Evolutionary conservation across 495 filamentous ascomycete genomes (phyloP).

Genomic region (Cairneyella variabilis): DNA sequence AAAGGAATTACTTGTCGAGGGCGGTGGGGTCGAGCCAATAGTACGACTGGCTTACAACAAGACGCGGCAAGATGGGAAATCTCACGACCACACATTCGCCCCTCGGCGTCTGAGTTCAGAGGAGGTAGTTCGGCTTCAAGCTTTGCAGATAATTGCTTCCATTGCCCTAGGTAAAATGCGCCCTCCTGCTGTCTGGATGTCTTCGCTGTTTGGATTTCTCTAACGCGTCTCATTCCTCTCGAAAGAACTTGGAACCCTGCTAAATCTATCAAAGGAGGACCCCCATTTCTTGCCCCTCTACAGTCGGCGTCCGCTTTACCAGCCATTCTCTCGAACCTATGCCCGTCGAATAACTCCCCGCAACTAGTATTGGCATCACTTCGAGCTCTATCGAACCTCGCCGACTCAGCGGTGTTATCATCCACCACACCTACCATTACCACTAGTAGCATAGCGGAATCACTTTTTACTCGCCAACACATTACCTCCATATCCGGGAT

Average conservation of each 20-base stretch:
- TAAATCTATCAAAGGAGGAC: constrained; percentile 58
- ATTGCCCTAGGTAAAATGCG: constrained; percentile 81
- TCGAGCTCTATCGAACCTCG: constrained; percentile 67
- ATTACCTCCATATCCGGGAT: constrained; percentile 59
- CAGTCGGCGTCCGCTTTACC: constrained; percentile 61
- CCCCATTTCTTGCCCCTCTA: constrained; percentile 71
- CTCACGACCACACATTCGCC: constrained; percentile 27
- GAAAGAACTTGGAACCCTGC: constrained; percentile 15
- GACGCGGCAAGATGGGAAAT: constrained; percentile 32
- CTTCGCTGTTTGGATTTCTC: too few relatives aligned
- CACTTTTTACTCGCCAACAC: constrained; percentile 58
- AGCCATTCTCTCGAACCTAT: constrained; percentile 62
- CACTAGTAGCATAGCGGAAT: constrained; percentile 46
- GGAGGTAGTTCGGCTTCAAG: constrained; percentile 69
- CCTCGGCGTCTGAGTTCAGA: constrained; percentile 40
- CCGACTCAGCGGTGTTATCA: constrained; percentile 55
- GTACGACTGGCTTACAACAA: constrained; percentile 49
- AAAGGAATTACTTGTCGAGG: constrained; percentile 71
- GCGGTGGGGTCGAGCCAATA: constrained; percentile 66
- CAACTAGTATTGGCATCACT: constrained; percentile 69
- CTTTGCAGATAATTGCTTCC: constrained; percentile 75
- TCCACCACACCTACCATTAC: constrained; percentile 29
- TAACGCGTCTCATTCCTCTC: too few relatives aligned
- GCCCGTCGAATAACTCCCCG: constrained; percentile 58
- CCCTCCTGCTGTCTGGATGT: neutral